phyloP scores from a whole-genome alignment of 2,329 filamentous ascomycete species.

The Sclerotinia glacialis region DNA sequence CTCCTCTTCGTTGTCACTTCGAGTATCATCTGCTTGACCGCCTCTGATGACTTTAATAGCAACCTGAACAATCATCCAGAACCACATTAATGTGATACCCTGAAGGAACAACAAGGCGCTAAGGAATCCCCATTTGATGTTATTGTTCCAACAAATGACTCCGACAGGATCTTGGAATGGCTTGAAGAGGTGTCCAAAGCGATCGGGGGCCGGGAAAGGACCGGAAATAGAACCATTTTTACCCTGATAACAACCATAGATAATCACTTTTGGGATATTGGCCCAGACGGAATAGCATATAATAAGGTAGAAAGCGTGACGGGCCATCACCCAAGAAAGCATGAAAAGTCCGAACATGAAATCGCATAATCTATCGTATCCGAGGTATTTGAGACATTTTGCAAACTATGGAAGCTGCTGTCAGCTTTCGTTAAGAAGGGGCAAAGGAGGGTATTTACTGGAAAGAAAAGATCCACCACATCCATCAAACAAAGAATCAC shows the following conservation, averaged over 20 bases:
- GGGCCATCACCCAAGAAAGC: conserved; percentile 75
- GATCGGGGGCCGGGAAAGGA: conserved; percentile 50
- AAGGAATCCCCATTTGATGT: conserved; percentile 75
- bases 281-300: conserved; percentile 80
- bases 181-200: conserved; percentile 63
- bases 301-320: conserved; percentile 75
- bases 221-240: conserved; percentile 53
- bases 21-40: conserved; percentile 74
- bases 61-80: conserved; percentile 81
- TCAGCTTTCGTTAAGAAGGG: conserved; percentile 17
- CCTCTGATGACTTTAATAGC: conserved; percentile 77
- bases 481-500: conserved; percentile 92
- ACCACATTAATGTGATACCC: conserved; percentile 80
- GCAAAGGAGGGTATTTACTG: conserved; percentile 50
- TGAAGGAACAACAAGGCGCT: conserved; percentile 75
- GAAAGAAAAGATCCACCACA: conserved; percentile 81
- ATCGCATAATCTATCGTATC: conserved; percentile 74
- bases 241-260: conserved; percentile 69
- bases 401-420: conserved; percentile 59
- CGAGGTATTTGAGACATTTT: conserved; percentile 90
- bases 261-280: conserved; percentile 60
- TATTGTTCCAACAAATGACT: conserved; percentile 74
- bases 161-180: conserved; percentile 71
- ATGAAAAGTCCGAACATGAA: conserved; percentile 82
- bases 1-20: conserved; percentile 81